Base-by-base conservation (phyloP, 2,329 filamentous ascomycete genomes). In the Paecilomyces dactylethromorphus region DNA sequence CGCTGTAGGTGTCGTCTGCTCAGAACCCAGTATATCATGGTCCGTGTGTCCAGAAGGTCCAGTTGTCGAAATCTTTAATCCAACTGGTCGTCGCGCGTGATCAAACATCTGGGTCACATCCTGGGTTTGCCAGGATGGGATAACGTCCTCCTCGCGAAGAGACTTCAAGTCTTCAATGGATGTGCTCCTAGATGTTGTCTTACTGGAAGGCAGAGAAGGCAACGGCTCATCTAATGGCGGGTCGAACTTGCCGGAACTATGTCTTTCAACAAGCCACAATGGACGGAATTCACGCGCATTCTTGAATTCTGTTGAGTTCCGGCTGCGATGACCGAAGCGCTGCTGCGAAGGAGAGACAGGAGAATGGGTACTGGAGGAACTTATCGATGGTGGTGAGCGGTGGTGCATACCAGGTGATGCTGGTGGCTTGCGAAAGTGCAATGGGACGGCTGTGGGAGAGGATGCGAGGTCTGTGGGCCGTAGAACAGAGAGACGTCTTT, bases 261-360 rank as follows among this genome's bases (percentile, higher is more conserved):
- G 84, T 31, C 80, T 86, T 71, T 95, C 90, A 6, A 96, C 84
- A 22, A 96, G 85, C 73, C 90, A 93, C 8, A 97, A 77, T 0
- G 92, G 92, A 64, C 89, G 87, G 67, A 92, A 87, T 69, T 94
- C 91, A 57, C 83, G 83, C 18, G 74, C 77, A 35, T 74, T 74
- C 60, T 76, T 79, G 68, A 84, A 84, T 61, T 84, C 81, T 3
- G 76, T 75, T 0, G 82, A 84, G 56, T 74, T 76, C 0, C 78
- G 74, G 35, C 81, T 78, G 53, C 73, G 71, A 61, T 80, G 78
- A 32, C 79, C 75, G 12, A 71, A 69, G n/a, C 69, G 73, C 26
- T 45, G 39, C 39, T 45, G 39, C 4, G 39, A 45, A 45, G 80
- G 80, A 7, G 79, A 80, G 18, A 63, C 71, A n/a, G 73, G 72